Conservation (phyloP, 495 filamentous ascomycete species). For the Xeromyces bisporus region DNA sequence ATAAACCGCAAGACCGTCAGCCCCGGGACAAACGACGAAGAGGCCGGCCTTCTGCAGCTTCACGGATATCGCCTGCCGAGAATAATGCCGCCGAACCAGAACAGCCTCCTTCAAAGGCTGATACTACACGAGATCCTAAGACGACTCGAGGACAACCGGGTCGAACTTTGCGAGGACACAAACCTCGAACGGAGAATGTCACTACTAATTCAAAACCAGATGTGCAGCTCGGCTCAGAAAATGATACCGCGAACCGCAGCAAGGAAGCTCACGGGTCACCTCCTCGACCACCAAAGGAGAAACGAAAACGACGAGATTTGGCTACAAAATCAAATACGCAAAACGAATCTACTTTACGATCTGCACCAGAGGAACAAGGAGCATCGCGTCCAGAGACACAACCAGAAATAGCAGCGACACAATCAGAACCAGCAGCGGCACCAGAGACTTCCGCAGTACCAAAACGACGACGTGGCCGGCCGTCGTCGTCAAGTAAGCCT, state of each 20-base stretch:
- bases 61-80: neutral
- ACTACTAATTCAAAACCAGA: neutral
- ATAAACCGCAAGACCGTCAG: neutral
- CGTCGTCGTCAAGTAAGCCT: constrained; percentile 5
- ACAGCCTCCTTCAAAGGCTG: neutral
- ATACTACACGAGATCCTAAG: neutral
- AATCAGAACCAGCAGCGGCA: neutral
- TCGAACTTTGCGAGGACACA: neutral
- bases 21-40: constrained; percentile 5
- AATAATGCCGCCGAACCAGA: neutral
- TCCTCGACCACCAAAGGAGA: neutral
- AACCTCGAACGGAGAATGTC: neutral
- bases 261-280: neutral
- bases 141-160: too few relatives aligned
- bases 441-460: neutral
- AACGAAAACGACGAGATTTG: neutral
- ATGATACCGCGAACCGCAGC: neutral
- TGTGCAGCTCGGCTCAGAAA: neutral
- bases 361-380: neutral
- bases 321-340: neutral
- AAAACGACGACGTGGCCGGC: constrained; percentile 8
- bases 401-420: neutral
- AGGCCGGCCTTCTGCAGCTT: constrained; percentile 6
- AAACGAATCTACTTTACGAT: too few relatives aligned
- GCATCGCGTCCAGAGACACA: neutral